Evolutionary conservation across 148 eudicot genomes (phyloP).

Genomic region (Rhododendron simsii): DNA sequence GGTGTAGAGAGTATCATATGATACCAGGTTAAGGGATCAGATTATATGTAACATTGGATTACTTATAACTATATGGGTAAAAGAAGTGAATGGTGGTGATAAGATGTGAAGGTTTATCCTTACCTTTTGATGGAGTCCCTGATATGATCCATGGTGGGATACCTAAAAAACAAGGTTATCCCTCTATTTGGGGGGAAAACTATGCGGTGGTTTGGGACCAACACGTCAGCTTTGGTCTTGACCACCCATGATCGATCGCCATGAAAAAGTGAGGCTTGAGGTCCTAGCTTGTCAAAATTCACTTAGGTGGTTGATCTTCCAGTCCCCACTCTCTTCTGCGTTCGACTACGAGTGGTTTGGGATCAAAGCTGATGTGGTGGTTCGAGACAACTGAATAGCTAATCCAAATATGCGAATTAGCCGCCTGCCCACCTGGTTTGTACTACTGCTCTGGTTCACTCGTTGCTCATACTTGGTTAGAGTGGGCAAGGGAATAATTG

Average conservation of each 20-base stretch:
- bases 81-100: background rate
- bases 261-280: background rate
- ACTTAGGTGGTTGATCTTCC: background rate
- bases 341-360: background rate
- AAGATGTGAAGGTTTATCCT: background rate
- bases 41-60: background rate
- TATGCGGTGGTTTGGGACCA: background rate
- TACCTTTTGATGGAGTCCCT: background rate
- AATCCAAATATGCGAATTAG: background rate
- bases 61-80: background rate
- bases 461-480: background rate
- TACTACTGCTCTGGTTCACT: background rate
- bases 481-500: background rate
- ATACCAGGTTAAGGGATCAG: background rate
- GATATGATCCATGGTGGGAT: background rate
- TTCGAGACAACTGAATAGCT: background rate
- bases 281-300: background rate
- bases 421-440: background rate
- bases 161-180: background rate
- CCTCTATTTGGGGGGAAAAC: background rate
- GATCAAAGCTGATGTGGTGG: background rate
- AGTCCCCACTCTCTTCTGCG: background rate
- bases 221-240: background rate
- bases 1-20: background rate
- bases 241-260: background rate